These are phyloP conservation scores for Rhodotorula sp. DNA, from an alignment of 1,284 basidiomycete species.

Conservation along the genomic window DNA sequence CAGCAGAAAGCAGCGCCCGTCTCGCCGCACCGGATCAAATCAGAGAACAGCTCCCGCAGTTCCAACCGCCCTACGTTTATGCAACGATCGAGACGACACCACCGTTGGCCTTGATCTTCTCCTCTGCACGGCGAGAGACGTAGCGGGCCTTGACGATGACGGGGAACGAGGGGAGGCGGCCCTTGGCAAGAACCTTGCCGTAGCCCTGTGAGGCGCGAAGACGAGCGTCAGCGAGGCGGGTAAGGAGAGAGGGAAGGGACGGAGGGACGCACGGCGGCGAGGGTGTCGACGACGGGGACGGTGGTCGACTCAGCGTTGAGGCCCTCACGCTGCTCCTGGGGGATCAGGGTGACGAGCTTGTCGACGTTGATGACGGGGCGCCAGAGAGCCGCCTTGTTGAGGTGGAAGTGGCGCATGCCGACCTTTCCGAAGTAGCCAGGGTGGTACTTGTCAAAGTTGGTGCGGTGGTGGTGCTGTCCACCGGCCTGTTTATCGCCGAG, in stretches of 20 bases:
- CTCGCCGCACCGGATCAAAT: too few relatives aligned
- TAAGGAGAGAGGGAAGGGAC: not conserved
- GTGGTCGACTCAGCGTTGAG: constrained; percentile 63
- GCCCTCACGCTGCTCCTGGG: constrained; percentile 70
- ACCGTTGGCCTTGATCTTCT: constrained; percentile 72
- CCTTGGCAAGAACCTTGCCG: constrained; percentile 87
- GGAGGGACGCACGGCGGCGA: constrained; percentile 49
- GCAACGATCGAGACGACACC: constrained; percentile 88
- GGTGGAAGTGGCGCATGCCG: constrained; percentile 95
- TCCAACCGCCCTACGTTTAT: constrained; percentile 53
- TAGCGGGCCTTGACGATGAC: constrained; percentile 96
- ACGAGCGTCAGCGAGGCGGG: not conserved
- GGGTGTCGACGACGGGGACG: constrained; percentile 87
- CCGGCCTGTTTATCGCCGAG: constrained; percentile 60
- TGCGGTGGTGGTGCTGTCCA: constrained; percentile 98
- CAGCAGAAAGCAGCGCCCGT: too few relatives aligned
- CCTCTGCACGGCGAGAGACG: constrained; percentile 83
- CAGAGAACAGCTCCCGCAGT: not conserved
- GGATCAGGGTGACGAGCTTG: constrained; percentile 67
- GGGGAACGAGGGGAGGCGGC: constrained; percentile 62
- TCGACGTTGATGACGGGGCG: constrained; percentile 95
- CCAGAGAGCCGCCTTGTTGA: constrained; percentile 87
- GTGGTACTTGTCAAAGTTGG: constrained; percentile 68
- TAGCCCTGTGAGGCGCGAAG: constrained; percentile 60
- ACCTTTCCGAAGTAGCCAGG: constrained; percentile 98